These are phyloP conservation scores for Auricularia cornea DNA, from an alignment of 768 basidiomycete genomes.

Conservation along the genomic window DNA sequence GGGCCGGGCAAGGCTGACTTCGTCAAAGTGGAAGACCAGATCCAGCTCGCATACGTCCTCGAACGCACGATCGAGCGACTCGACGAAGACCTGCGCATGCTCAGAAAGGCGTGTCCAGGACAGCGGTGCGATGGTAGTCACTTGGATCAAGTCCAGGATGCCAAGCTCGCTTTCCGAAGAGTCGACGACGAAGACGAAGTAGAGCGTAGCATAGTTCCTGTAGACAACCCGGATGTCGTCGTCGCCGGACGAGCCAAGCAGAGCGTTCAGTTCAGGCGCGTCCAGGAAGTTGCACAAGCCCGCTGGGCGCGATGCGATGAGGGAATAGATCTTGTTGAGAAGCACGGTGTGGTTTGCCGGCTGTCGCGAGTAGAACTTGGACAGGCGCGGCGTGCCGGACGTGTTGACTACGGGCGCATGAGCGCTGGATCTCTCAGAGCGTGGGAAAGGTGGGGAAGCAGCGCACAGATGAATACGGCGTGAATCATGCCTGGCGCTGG, in stretches of 20 bases:
- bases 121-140: conserved; percentile 25
- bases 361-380: conserved; percentile 77
- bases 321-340: conserved; percentile 82
- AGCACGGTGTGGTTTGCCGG: conserved; percentile 29
- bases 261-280: conserved; percentile 75
- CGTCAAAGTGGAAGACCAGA: conserved; percentile 97
- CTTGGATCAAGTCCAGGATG: conserved; percentile 93
- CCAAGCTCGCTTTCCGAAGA: conserved; percentile 95
- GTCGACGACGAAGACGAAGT: conserved; percentile 96
- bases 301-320: conserved; percentile 72
- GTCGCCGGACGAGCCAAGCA: conserved; percentile 45
- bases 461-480: conserved; percentile 74
- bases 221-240: conserved; percentile 82
- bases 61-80: conserved; percentile 89
- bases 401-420: conserved; percentile 66
- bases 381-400: conserved; percentile 72
- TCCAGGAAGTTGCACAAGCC: conserved; percentile 95
- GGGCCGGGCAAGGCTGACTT: conserved; percentile 41
- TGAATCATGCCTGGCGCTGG: conserved; percentile 53
- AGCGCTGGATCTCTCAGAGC: conserved; percentile 11
- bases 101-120: conserved; percentile 1
- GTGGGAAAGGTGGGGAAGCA: conserved; percentile 14
- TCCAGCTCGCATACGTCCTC: conserved; percentile 99
- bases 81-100: conserved; percentile 78
- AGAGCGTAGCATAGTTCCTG: conserved; percentile 90